A percentile compares a stretch with the other conserved stretches of the same genome.
phyloP scores from a whole-genome alignment of 805 yeast genomes.

The Torulaspora gathmanii region DNA sequence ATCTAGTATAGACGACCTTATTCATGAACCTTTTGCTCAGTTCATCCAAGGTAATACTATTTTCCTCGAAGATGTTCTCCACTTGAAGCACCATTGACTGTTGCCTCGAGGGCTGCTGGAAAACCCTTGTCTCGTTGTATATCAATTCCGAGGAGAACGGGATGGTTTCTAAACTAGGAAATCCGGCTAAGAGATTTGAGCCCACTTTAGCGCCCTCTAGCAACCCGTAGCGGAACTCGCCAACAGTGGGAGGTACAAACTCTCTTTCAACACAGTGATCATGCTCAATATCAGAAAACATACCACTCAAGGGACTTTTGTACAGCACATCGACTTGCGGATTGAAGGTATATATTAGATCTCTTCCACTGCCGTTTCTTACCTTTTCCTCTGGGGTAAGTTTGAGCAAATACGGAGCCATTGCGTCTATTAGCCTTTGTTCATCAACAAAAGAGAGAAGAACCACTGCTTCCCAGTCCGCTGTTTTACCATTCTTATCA shows the following conservation, averaged over 20 bases:
- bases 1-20: conserved; percentile 64
- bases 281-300: conserved; percentile 71
- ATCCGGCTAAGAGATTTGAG: conserved; percentile 73
- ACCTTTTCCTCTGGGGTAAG: conserved; percentile 63
- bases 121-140: conserved; percentile 64
- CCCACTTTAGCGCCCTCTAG: conserved; percentile 66
- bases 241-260: conserved; percentile 49
- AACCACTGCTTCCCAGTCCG: conserved; percentile 97
- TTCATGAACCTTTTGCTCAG: conserved; percentile 60
- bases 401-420: conserved; percentile 58
- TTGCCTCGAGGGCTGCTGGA: conserved; percentile 79
- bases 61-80: conserved; percentile 45
- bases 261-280: conserved; percentile 69
- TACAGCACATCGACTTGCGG: conserved; percentile 67
- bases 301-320: conserved; percentile 70
- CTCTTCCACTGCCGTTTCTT: conserved; percentile 73
- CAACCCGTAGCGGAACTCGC: conserved; percentile 50
- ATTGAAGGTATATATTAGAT: conserved; percentile 63
- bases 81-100: conserved; percentile 72
- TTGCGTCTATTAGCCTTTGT: conserved; percentile 62
- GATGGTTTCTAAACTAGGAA: conserved; percentile 75
- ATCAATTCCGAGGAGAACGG: conserved; percentile 53
- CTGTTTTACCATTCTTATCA: conserved; percentile 92
- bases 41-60: conserved; percentile 55
- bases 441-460: conserved; percentile 88